Percentiles rank a stretch among this genome's conserved stretches.
phyloP scores from a whole-genome alignment of 768 basidiomycete genomes.

The Dioszegia crocea region DNA sequence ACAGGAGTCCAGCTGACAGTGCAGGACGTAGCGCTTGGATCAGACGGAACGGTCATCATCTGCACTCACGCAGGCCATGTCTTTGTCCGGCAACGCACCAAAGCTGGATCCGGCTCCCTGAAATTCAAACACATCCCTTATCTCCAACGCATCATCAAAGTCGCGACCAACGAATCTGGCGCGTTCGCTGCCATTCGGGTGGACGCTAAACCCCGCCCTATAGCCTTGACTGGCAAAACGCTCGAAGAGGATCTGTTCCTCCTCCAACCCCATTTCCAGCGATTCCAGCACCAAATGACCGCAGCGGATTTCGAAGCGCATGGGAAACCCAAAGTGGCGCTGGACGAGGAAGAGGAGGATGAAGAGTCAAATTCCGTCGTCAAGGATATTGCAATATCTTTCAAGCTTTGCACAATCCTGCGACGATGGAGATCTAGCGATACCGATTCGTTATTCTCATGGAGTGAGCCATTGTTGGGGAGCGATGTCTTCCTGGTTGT shows the following conservation, averaged over 20 bases:
- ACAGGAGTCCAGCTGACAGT: slow-evolving; percentile 2
- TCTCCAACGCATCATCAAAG: slow-evolving; percentile 77
- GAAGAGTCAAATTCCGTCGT: slow-evolving; percentile 49
- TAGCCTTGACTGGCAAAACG: slow-evolving; percentile 58
- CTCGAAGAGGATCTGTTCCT: slow-evolving; percentile 64
- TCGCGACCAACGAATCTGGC: slow-evolving; percentile 80
- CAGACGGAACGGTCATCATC: slow-evolving; percentile 81
- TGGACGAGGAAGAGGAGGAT: slow-evolving; percentile 52
- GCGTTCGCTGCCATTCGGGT: slow-evolving; percentile 79
- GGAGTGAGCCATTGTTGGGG: slow-evolving; percentile 53
- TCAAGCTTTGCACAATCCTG: slow-evolving; percentile 39
- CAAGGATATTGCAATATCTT: slow-evolving; percentile 40
- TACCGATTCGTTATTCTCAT: slow-evolving; percentile 36
- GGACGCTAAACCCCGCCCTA: slow-evolving; percentile 61
- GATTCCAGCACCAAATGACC: slow-evolving; percentile 32
- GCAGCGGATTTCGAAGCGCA: slow-evolving; percentile 31
- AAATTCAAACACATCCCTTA: slow-evolving; percentile 77
- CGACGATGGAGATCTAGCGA: slow-evolving; percentile 38
- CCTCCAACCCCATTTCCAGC: slow-evolving; percentile 62
- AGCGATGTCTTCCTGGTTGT: slow-evolving; percentile 63
- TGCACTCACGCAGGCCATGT: slow-evolving; percentile 95
- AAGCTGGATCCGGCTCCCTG: slow-evolving; percentile 48
- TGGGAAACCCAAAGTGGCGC: background rate
- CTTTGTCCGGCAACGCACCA: slow-evolving; percentile 69
- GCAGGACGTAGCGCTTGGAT: slow-evolving; percentile 81